phyloP scores from a whole-genome alignment of 2,329 filamentous ascomycete genomes.

The Fusarium dlaminii region DNA sequence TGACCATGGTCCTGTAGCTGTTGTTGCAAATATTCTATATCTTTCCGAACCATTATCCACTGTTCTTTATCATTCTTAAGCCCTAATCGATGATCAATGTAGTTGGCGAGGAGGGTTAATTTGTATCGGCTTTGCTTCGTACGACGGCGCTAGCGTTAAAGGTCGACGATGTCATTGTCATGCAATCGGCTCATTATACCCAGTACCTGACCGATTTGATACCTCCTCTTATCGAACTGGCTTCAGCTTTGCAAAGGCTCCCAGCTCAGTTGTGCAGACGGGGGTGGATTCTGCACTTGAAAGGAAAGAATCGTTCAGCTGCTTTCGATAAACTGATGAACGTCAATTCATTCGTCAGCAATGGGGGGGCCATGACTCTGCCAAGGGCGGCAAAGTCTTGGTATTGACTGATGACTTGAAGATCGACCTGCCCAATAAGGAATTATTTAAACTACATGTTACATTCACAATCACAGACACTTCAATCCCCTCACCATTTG shows the following conservation, averaged over 20 bases:
- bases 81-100: fast-evolving
- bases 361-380: neutral
- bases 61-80: fast-evolving
- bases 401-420: neutral
- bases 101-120: fast-evolving
- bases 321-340: neutral
- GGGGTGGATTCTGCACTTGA: neutral
- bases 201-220: fast-evolving
- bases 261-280: neutral
- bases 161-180: neutral
- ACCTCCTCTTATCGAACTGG: too few species aligned
- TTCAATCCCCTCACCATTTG: fast-evolving
- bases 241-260: neutral
- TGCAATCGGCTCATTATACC: neutral
- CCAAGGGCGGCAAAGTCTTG: neutral
- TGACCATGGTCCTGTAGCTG: neutral
- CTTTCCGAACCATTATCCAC: fast-evolving
- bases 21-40: fast-evolving
- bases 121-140: neutral
- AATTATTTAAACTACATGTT: neutral
- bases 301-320: neutral
- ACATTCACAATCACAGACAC: neutral
- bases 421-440: neutral
- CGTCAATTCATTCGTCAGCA: fast-evolving
- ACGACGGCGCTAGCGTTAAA: neutral